phyloP scores from a whole-genome alignment of 202 grass and related monocot genomes.

The Panicum virgatum region DNA sequence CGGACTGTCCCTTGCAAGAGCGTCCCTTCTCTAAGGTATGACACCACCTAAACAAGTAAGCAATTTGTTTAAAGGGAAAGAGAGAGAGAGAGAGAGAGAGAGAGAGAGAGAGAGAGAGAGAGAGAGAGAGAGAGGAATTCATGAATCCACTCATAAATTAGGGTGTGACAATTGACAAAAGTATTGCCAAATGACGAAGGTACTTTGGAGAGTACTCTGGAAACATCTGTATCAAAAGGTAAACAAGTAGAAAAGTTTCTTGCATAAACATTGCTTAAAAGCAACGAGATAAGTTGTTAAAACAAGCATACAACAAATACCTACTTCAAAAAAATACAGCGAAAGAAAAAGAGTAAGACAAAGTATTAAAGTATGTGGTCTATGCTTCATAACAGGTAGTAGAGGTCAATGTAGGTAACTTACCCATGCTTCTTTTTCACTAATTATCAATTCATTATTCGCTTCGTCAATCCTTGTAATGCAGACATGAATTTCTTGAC shows the following conservation, averaged over 20 bases:
- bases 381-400: slow-evolving; percentile 10
- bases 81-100: no score
- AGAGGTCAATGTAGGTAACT: slow-evolving; percentile 42
- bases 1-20: slow-evolving; percentile 82
- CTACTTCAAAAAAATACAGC: not conserved
- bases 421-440: slow-evolving; percentile 90
- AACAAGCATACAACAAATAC: not conserved
- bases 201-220: not conserved
- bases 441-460: slow-evolving; percentile 86
- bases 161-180: not conserved
- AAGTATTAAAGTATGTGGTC: not conserved
- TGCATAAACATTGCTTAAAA: not conserved
- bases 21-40: slow-evolving; percentile 71
- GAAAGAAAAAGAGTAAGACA: not conserved
- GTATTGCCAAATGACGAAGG: not conserved
- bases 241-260: not conserved
- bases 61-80: not conserved
- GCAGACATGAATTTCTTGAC: slow-evolving; percentile 52
- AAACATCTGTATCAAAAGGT: not conserved
- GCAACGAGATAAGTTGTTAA: not conserved
- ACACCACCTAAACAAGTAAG: slow-evolving; percentile 56
- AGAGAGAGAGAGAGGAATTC: not conserved
- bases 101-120: no score
- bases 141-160: slow-evolving; percentile 5
- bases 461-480: slow-evolving; percentile 81